Evolutionary conservation across 345 rosid genomes (phyloP), one percentile per base, ranked within the genome.

Genomic region (Psidium friedrichsthalianum): DNA sequence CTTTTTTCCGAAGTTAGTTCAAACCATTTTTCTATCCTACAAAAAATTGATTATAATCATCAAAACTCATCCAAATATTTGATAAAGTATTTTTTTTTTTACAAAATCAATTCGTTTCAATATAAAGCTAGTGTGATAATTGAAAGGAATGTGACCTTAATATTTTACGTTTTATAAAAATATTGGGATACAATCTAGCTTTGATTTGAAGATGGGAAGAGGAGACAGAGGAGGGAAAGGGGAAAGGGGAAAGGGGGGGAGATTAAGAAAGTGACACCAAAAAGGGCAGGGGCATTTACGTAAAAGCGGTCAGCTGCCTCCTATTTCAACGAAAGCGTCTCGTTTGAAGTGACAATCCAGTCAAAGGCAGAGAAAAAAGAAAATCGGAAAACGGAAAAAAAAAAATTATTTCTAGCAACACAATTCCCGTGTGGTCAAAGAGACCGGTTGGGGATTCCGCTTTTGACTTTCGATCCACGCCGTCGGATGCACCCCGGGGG

Each of bases 271-370:
- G n/a, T 15, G 11, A 47, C 1, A 47, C 1, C 16, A 78, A 51
- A 44, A 83, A 76, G 11, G 8, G 24, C 8, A 2, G 5, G 86
- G 64, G 69, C 44, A 91, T n/a, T 85, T 56, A 27, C 49, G 95
- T 88, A 88, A 92, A 87, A 85, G 52, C 11, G 13, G 11, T 1
- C 25, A 5, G 55, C 84, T 25, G 83, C 86, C 91, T 90, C 87
- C 86, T 86, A 88, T 87, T 93, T 93, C 93, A 93, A 92, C 86
- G 90, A 69, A 90, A 89, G 91, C 87, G 87, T 94, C 94, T 96
- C 87, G 94, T 90, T 88, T 87, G 95, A 90, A 88, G 93, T 88
- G 96, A 94, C 93, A 87, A 87, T 85, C 88, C 91, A 92, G 96
- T 94, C 97, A 96, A 93, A 95, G 92, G 90, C 93, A 86, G 86